These are phyloP conservation scores for Tricladium varicosporioides DNA, from an alignment of 2,329 filamentous ascomycete species.

Conservation along the genomic window DNA sequence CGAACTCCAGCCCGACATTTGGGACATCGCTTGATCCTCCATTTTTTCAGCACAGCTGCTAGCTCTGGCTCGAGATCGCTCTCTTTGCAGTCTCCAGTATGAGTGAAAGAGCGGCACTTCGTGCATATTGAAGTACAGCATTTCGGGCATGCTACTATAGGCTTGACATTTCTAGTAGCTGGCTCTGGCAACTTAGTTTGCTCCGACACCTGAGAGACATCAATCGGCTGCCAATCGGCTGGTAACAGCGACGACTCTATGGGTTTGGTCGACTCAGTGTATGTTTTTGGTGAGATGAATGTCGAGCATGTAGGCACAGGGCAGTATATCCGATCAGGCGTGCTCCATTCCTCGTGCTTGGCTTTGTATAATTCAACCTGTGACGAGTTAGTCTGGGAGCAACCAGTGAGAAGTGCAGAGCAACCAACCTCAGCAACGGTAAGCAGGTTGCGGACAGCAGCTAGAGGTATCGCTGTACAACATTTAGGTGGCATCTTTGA, in stretches of 20 bases:
- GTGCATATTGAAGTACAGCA: slow-evolving; percentile 43
- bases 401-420: no score
- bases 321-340: slow-evolving; percentile 46
- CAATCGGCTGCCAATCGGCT: no score
- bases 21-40: slow-evolving; percentile 49
- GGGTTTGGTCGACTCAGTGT: neutral
- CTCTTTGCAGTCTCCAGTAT: slow-evolving; percentile 38
- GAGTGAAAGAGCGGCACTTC: slow-evolving; percentile 42
- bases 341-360: slow-evolving; percentile 48
- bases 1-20: slow-evolving; percentile 46
- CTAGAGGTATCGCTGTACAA: slow-evolving; percentile 43
- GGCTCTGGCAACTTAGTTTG: no score
- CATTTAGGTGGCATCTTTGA: slow-evolving; percentile 46
- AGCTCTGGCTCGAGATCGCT: slow-evolving; percentile 37
- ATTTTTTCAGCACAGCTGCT: slow-evolving; percentile 38
- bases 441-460: slow-evolving; percentile 37
- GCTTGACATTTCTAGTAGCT: slow-evolving; percentile 3
- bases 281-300: slow-evolving; percentile 42
- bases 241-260: neutral
- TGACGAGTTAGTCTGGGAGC: neutral
- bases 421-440: slow-evolving; percentile 32
- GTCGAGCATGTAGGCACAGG: slow-evolving; percentile 46
- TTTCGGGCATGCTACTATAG: slow-evolving; percentile 41
- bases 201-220: no score
- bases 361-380: slow-evolving; percentile 35